phyloP scores from a whole-genome alignment of 2,329 filamentous ascomycete genomes.

The Plectosphaerella sp. region DNA sequence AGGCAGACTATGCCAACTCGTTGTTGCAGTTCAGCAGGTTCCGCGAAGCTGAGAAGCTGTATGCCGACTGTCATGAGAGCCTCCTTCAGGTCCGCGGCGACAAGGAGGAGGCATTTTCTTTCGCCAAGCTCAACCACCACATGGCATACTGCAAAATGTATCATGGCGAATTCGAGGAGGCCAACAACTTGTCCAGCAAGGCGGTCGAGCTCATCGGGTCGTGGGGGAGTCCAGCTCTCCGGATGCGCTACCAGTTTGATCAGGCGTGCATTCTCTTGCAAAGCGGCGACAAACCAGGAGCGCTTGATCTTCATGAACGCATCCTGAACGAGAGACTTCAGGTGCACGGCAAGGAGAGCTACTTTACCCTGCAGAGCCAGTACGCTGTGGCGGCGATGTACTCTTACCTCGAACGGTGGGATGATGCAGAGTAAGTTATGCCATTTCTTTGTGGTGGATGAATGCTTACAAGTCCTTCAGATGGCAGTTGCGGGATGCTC shows the following conservation, averaged over 20 bases:
- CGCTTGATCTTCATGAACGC: conserved; percentile 10
- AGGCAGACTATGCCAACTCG: conserved; percentile 11
- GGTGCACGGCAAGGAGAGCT: conserved; percentile 8
- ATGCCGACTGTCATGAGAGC: conserved; percentile 4
- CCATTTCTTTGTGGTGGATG: background rate
- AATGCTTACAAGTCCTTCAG: background rate
- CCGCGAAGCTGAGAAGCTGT: conserved; percentile 10
- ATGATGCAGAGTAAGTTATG: conserved; percentile 13
- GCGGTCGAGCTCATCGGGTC: conserved; percentile 7
- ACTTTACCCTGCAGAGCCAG: conserved; percentile 14
- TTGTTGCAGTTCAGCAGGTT: conserved; percentile 12
- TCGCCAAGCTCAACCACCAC: conserved; percentile 13
- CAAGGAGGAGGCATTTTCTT: conserved; percentile 8
- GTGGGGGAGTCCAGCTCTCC: conserved; percentile 3
- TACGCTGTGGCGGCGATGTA: conserved; percentile 12
- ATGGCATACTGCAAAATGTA: conserved; percentile 14
- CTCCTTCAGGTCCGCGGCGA: conserved; percentile 5
- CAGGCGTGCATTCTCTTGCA: conserved; percentile 13
- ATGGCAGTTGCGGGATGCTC: conserved; percentile 2
- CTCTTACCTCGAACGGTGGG: conserved; percentile 6
- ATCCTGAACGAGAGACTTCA: conserved; percentile 8
- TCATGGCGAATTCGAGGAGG: conserved; percentile 8
- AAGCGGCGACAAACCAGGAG: conserved; percentile 7
- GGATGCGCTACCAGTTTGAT: conserved; percentile 12
- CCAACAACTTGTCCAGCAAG: conserved; percentile 8